Conservation (phyloP, 352 stramenopile species). For the Phytopythium vexans region DNA sequence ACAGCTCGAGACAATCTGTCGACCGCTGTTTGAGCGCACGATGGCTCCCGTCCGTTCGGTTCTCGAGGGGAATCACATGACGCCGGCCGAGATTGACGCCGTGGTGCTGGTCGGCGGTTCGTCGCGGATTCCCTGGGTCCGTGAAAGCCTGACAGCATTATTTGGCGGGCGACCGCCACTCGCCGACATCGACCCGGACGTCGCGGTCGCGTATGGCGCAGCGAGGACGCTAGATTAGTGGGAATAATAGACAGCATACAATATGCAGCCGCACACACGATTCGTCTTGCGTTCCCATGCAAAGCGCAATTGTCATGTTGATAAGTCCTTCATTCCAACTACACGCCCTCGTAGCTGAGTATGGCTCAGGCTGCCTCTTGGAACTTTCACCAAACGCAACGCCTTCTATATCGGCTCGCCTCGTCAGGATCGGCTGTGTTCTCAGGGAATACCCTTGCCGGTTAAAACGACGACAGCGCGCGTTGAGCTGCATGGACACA, state of each 20-base stretch:
- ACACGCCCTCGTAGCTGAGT: too few relatives aligned
- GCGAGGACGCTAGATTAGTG: slow-evolving; percentile 51
- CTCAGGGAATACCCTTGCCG: too few relatives aligned
- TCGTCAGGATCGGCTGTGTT: too few relatives aligned
- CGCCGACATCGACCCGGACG: slow-evolving; percentile 59
- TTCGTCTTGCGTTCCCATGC: too few relatives aligned
- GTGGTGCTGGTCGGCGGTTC: slow-evolving; percentile 60
- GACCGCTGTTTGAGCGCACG: slow-evolving; percentile 45
- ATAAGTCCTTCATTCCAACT: too few relatives aligned
- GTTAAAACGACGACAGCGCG: too few relatives aligned
- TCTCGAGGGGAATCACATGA: slow-evolving; percentile 57
- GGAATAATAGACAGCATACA: slow-evolving; percentile 1
- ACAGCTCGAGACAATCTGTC: slow-evolving; percentile 48
- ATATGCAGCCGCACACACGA: background rate
- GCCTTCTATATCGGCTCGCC: too few relatives aligned
- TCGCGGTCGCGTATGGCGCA: slow-evolving; percentile 63
- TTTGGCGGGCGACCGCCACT: slow-evolving; percentile 48
- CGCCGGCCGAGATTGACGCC: slow-evolving; percentile 41
- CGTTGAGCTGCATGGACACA: too few relatives aligned
- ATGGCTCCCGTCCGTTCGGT: slow-evolving; percentile 54
- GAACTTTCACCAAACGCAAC: too few relatives aligned
- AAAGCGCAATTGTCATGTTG: too few relatives aligned
- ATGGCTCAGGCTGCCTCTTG: too few relatives aligned
- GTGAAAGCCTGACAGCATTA: slow-evolving; percentile 29
- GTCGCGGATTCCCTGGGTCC: slow-evolving; percentile 59